Percentiles rank a stretch among this genome's conserved stretches.
These are phyloP conservation scores for Agaricus subrufescens DNA, from an alignment of 768 basidiomycete genomes.

Conservation along the genomic window DNA sequence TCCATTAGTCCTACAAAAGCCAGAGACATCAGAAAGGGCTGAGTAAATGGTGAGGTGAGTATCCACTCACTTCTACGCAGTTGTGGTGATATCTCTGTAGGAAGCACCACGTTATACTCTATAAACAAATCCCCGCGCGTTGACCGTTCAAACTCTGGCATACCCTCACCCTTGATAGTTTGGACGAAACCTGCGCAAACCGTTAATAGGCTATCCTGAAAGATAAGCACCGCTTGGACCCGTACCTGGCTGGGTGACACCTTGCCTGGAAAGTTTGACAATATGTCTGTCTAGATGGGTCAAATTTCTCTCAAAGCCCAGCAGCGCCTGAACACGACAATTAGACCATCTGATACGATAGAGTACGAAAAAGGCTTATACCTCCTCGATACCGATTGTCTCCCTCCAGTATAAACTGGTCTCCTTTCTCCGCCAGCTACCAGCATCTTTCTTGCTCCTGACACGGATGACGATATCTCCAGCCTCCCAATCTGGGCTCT, in stretches of 20 bases:
- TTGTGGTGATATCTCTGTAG: slow-evolving; percentile 61
- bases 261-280: slow-evolving; percentile 63
- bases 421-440: slow-evolving; percentile 88
- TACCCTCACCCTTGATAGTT: slow-evolving; percentile 82
- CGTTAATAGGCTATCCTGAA: background rate
- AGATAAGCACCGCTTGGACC: background rate
- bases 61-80: slow-evolving; percentile 68
- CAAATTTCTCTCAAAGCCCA: slow-evolving; percentile 92
- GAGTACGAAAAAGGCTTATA: slow-evolving; percentile 21
- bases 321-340: slow-evolving; percentile 60
- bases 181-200: slow-evolving; percentile 72
- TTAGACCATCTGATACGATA: background rate
- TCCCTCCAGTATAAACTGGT: slow-evolving; percentile 89
- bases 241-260: slow-evolving; percentile 89
- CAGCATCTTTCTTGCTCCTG: slow-evolving; percentile 69
- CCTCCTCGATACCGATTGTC: slow-evolving; percentile 89
- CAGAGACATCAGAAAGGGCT: background rate
- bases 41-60: background rate
- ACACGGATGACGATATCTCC: slow-evolving; percentile 91
- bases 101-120: slow-evolving; percentile 91
- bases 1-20: slow-evolving; percentile 45
- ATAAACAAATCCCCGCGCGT: slow-evolving; percentile 83
- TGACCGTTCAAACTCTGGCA: slow-evolving; percentile 64
- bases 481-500: slow-evolving; percentile 92
- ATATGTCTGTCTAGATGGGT: slow-evolving; percentile 88